phyloP scores from a whole-genome alignment of 2,329 filamentous ascomycete genomes.

The Fusarium globosum region DNA sequence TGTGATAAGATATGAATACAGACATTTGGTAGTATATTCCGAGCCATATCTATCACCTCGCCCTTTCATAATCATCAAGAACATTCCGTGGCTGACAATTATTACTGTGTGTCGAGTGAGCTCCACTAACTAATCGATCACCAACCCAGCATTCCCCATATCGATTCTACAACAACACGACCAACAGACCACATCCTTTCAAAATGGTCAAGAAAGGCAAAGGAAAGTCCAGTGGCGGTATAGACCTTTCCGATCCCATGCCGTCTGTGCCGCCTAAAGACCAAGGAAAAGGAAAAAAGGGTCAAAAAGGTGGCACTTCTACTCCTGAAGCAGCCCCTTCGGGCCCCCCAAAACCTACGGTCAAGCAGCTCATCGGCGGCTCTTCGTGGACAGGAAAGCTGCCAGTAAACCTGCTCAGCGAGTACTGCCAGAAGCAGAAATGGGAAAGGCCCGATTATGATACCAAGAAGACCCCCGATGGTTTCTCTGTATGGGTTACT shows the following conservation, averaged over 20 bases:
- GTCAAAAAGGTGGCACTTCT: conserved; percentile 46
- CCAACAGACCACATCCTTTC: conserved; percentile 3
- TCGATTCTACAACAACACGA: conserved; percentile 18
- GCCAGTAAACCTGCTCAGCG: conserved; percentile 90
- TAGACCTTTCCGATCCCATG: conserved; percentile 47
- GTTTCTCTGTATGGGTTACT: conserved; percentile 84
- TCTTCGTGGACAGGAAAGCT: conserved; percentile 98
- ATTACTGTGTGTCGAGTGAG: conserved; percentile 13
- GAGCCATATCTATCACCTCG: no score
- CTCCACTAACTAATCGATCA: conserved; percentile 32
- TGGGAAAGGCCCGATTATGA: conserved; percentile 96
- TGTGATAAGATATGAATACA: neutral
- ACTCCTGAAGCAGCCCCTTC: conserved; percentile 49
- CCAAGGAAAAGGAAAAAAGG: conserved; percentile 56
- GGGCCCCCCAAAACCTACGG: conserved; percentile 69
- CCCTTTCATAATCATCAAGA: neutral
- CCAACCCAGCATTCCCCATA: conserved; percentile 10
- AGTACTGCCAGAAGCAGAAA: conserved; percentile 94
- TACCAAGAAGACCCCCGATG: conserved; percentile 78
- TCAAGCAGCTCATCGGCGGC: conserved; percentile 88
- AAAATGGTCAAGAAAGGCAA: conserved; percentile 66
- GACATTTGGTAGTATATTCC: neutral
- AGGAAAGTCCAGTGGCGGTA: conserved; percentile 54
- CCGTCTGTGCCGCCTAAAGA: conserved; percentile 56
- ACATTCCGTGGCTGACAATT: neutral